Base-by-base conservation (phyloP, 2,329 filamentous ascomycete species). In the Colletotrichum karsti region DNA sequence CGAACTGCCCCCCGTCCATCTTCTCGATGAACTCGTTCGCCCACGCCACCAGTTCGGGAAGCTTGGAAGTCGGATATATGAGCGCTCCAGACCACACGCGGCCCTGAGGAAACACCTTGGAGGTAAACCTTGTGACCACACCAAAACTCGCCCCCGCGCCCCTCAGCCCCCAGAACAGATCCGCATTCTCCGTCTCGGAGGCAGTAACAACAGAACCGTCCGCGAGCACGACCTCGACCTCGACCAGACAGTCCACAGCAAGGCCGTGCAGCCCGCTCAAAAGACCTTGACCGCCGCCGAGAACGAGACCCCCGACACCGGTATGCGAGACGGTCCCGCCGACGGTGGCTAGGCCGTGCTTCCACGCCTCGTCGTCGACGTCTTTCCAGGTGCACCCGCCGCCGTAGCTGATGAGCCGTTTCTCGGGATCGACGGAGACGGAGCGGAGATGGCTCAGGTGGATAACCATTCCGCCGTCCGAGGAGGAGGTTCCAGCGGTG, bases 281-380 rank as follows among this genome's bases (percentile, higher is more conserved):
- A 75, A 85, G 84, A 1, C 89, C 88, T 72, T 87, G 88, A 1
- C 88, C 88, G 24, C 88, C 88, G 1, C 87, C 87, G 1, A 90
- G 74, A 0, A 85, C 83, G 13, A 91, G 77, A 0, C 87, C 89
- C 2, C 87, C 88, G 6, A 91, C 85, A 6, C 89, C 89, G 1
- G 88, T 91, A 70, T 90, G 86, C 44, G 87, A 87, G 9, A 91
- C 87, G 0, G 88, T 90, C 3, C 89, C 89, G 8, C 88, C 88
- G 0, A 90, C 86, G 1, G 87, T 87, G 2, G 87, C 88, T 3
- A 91, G 81, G 0, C 82, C 82, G 71, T 87, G 77, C 53, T 82
- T 75, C 57, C 79, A 84, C 0, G 83, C 83, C 0, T 83, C 83
- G 6, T 80, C 76, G 70, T 90, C 87, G 12, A 90, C 83, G 71